Conservation (phyloP, 208 protist species). For the Wallacemonas sp. region DNA sequence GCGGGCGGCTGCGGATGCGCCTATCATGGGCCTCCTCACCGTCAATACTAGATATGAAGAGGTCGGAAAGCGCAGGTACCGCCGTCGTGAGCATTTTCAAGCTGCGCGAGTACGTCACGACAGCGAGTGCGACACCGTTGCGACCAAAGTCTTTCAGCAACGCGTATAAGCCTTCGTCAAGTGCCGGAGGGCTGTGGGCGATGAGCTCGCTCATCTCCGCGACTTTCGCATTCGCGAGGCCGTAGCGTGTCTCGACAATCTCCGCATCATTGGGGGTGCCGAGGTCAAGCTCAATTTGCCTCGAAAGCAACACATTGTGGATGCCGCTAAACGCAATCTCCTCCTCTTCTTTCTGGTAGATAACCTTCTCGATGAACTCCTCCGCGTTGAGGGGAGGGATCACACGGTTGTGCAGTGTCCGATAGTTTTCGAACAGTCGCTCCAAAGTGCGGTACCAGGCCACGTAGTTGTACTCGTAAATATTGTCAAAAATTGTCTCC, state of each 20-base stretch:
- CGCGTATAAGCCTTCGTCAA: constrained; percentile 56
- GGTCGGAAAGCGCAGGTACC: constrained; percentile 51
- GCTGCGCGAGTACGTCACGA: constrained; percentile 84
- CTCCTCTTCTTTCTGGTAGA: constrained; percentile 76
- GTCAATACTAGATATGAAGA: constrained; percentile 82
- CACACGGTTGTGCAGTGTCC: constrained; percentile 66
- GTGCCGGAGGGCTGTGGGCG: constrained; percentile 36
- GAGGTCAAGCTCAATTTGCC: constrained; percentile 76
- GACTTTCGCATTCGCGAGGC: constrained; percentile 88
- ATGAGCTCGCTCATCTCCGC: constrained; percentile 86
- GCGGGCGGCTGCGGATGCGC: constrained; percentile 72
- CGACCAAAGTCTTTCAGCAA: constrained; percentile 58
- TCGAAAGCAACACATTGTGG: constrained; percentile 70
- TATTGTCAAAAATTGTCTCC: constrained; percentile 82
- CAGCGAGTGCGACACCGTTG: constrained; percentile 62
- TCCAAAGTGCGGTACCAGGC: constrained; percentile 85
- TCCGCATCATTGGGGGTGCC: constrained; percentile 86
- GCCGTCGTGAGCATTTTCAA: constrained; percentile 61
- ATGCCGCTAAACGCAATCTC: constrained; percentile 88
- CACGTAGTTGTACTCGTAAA: constrained; percentile 86
- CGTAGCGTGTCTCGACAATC: constrained; percentile 90
- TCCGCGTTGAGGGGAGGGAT: constrained; percentile 78
- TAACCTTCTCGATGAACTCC: constrained; percentile 83
- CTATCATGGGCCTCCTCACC: constrained; percentile 86
- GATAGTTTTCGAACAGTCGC: constrained; percentile 85